phyloP scores from a whole-genome alignment of 768 basidiomycete genomes.

The Botryobasidium botryosum region DNA sequence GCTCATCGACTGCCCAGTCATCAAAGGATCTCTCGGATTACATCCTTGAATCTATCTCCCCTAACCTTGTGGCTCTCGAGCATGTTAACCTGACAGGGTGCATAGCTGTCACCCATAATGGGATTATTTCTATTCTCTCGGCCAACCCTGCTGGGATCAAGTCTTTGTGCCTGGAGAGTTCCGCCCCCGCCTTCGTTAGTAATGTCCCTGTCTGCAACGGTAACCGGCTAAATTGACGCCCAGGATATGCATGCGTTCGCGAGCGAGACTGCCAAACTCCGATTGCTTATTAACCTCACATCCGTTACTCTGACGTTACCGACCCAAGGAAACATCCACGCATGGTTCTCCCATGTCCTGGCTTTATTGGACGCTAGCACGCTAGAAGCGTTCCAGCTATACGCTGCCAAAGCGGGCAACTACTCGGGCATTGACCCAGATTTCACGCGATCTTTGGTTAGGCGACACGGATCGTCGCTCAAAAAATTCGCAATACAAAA shows the following conservation, averaged over 20 bases:
- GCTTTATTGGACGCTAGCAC: conserved; percentile 32
- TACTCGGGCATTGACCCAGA: conserved; percentile 21
- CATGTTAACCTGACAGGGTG: conserved; percentile 50
- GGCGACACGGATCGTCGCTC: conserved; percentile 34
- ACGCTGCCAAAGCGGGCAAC: conserved; percentile 27
- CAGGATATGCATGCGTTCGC: conserved; percentile 18
- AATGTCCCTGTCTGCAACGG: conserved; percentile 37
- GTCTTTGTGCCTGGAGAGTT: conserved; percentile 22
- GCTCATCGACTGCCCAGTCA: conserved; percentile 9
- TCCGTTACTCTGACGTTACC: conserved; percentile 4
- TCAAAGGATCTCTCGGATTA: conserved; percentile 42
- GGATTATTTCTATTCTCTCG: conserved; percentile 35
- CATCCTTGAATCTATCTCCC: conserved; percentile 33
- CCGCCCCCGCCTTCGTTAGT: background rate
- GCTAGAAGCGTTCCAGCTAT: conserved; percentile 45
- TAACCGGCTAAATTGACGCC: conserved; percentile 33
- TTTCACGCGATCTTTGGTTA: conserved; percentile 36
- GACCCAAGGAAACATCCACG: conserved; percentile 1
- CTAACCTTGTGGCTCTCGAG: conserved; percentile 33
- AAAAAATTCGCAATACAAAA: conserved; percentile 45
- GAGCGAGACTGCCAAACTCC: background rate
- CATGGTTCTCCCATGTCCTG: conserved; percentile 31
- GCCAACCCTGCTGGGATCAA: too few relatives aligned
- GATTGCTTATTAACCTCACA: background rate
- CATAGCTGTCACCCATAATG: conserved; percentile 44